Evolutionary conservation across 495 filamentous ascomycete genomes (phyloP).

Genomic region (Terfezia claveryi): DNA sequence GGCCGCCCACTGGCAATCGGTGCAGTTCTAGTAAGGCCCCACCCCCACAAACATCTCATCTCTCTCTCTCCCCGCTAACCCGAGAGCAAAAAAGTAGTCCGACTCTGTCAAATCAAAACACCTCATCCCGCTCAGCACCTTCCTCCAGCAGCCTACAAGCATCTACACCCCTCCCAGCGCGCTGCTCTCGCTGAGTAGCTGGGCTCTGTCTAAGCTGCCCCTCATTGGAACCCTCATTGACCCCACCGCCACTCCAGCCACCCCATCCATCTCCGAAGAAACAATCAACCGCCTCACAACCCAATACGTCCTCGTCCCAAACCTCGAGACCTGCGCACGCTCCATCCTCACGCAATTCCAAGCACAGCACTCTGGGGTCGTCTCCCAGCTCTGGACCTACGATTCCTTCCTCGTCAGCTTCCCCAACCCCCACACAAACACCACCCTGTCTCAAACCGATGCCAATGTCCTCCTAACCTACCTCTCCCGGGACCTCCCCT

Average conservation of each 20-base stretch:
- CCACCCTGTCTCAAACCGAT: conserved; percentile 40
- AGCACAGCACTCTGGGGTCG: conserved; percentile 25
- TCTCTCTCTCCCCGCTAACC: neutral
- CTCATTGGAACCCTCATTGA: neutral
- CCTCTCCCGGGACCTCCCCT: conserved; percentile 43
- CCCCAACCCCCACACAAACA: conserved; percentile 25
- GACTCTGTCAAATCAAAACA: conserved; percentile 48
- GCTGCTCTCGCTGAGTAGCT: neutral
- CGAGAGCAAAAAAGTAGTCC: conserved; percentile 20
- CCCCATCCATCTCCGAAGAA: neutral
- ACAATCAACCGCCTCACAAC: neutral
- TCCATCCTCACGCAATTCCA: conserved; percentile 7
- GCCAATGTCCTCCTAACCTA: conserved; percentile 48
- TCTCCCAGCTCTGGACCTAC: conserved; percentile 44
- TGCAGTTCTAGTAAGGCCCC: conserved; percentile 40
- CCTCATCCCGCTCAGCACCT: conserved; percentile 45
- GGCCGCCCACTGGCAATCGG: conserved; percentile 67
- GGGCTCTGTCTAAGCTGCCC: neutral
- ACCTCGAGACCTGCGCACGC: conserved; percentile 27
- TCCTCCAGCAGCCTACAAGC: conserved; percentile 34
- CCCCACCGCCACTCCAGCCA: neutral
- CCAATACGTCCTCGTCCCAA: conserved; percentile 29
- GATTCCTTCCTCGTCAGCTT: conserved; percentile 40
- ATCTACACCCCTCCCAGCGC: conserved; percentile 34
- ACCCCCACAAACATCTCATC: neutral